Percentiles rank a stretch among this genome's conserved stretches.
Evolutionary conservation across 1,284 basidiomycete species (phyloP).

Genomic region (Vanrija pseudolonga): DNA sequence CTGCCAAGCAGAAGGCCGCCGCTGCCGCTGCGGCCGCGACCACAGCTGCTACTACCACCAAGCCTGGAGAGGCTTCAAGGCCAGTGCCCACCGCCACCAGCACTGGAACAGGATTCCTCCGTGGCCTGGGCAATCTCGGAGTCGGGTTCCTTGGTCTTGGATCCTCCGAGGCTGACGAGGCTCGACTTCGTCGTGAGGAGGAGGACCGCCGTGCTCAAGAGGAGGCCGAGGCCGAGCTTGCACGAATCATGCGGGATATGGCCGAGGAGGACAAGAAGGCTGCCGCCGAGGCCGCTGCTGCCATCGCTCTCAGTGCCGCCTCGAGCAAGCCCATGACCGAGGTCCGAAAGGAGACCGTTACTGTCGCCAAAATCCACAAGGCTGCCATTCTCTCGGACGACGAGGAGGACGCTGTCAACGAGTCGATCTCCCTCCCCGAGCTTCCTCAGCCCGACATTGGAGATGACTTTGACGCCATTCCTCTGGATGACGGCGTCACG

Average conservation of each 20-base stretch:
- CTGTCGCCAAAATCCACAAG: not conserved
- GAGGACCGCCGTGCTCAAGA: slow-evolving; percentile 28
- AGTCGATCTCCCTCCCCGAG: slow-evolving; percentile 11
- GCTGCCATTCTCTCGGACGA: slow-evolving; percentile 8
- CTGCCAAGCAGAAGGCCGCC: slow-evolving; percentile 23
- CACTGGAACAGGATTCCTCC: slow-evolving; percentile 38
- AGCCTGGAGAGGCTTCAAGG: too few relatives aligned
- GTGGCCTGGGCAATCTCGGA: slow-evolving; percentile 32
- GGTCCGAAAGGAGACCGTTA: not conserved
- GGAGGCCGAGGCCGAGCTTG: slow-evolving; percentile 29
- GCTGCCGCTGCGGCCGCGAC: not conserved
- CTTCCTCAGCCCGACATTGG: slow-evolving; percentile 15
- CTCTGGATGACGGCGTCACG: slow-evolving; percentile 1
- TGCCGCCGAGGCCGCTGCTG: not conserved
- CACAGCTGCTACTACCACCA: not conserved
- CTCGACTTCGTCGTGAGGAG: slow-evolving; percentile 13
- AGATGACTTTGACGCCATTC: slow-evolving; percentile 12
- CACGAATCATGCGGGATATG: slow-evolving; percentile 22
- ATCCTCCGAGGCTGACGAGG: slow-evolving; percentile 26
- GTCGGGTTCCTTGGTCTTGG: slow-evolving; percentile 22
- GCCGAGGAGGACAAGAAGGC: slow-evolving; percentile 7
- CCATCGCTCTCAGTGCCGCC: too few relatives aligned
- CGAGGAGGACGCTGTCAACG: slow-evolving; percentile 17
- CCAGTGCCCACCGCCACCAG: slow-evolving; percentile 11
- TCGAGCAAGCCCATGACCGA: not conserved